These are phyloP conservation scores for Trichomonas tenax DNA, from an alignment of 208 protist genomes.

Conservation along the genomic window DNA sequence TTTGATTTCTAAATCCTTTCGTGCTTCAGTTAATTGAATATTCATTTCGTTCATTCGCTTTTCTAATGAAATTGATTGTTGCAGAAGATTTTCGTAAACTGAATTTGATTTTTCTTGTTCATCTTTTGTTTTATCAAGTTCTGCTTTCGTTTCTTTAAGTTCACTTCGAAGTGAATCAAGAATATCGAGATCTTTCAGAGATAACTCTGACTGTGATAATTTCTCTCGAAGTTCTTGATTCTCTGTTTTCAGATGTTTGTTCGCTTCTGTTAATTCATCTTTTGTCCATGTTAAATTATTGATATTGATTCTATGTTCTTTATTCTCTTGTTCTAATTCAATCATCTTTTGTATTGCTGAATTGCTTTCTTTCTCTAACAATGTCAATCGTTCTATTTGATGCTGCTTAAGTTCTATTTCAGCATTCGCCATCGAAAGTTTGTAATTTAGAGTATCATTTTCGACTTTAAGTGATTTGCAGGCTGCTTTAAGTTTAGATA, in stretches of 20 bases:
- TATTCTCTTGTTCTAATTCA: not conserved
- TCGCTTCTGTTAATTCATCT: not conserved
- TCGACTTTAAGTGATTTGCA: not conserved
- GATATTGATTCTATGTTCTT: not conserved
- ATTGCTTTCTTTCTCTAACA: not conserved
- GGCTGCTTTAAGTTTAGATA: not conserved
- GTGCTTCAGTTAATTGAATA: not conserved
- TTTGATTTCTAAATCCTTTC: not conserved
- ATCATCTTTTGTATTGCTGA: not conserved
- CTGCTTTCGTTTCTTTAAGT: not conserved
- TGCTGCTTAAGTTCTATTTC: not conserved
- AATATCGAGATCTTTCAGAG: not conserved
- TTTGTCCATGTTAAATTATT: not conserved
- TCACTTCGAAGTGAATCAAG: not conserved
- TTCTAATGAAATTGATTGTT: not conserved
- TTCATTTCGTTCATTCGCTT: not conserved
- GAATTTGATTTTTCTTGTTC: not conserved
- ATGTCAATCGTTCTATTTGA: not conserved
- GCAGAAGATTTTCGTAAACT: too few relatives aligned
- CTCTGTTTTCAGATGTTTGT: not conserved
- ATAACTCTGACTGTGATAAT: not conserved
- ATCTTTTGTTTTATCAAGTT: not conserved
- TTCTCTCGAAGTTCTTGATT: not conserved
- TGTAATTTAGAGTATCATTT: not conserved
- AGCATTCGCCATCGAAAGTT: not conserved